These are phyloP conservation scores for Protea cynaroides DNA, from an alignment of 164 flowering plant species.

Conservation along the genomic window DNA sequence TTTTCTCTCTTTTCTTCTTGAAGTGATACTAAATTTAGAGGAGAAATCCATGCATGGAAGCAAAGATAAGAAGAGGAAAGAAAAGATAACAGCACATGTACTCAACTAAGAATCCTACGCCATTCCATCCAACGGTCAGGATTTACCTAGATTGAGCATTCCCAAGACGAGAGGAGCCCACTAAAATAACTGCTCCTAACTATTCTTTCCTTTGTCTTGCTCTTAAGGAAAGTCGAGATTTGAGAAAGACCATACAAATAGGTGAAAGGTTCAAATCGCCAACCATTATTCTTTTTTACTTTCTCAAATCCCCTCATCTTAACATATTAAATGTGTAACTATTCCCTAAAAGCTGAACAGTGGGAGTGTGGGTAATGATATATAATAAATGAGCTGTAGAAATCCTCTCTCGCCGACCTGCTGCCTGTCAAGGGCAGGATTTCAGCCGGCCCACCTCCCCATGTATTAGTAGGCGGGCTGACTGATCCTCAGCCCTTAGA, in stretches of 20 bases:
- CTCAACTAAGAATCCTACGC: slow-evolving; percentile 51
- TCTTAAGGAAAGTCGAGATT: slow-evolving; percentile 18
- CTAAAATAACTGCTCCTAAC: slow-evolving; percentile 29
- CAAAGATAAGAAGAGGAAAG: slow-evolving; percentile 43
- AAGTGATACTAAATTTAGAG: slow-evolving; percentile 26
- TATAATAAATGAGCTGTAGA: too few relatives aligned
- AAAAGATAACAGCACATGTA: slow-evolving; percentile 54
- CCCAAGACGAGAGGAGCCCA: slow-evolving; percentile 16
- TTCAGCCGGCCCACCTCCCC: too few relatives aligned
- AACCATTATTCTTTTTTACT: slow-evolving; percentile 20
- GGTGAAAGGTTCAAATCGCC: slow-evolving; percentile 34
- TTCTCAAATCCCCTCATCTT: not conserved
- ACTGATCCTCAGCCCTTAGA: too few relatives aligned
- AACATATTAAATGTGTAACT: too few relatives aligned
- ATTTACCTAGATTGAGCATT: slow-evolving; percentile 19
- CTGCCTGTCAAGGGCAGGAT: too few relatives aligned
- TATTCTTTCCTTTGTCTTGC: slow-evolving; percentile 68
- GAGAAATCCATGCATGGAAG: slow-evolving; percentile 91
- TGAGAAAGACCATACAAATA: slow-evolving; percentile 3
- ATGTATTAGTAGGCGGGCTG: too few relatives aligned
- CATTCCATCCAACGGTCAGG: slow-evolving; percentile 35
- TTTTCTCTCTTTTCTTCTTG: slow-evolving; percentile 17
- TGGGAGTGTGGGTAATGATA: too few relatives aligned
- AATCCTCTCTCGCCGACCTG: too few relatives aligned
- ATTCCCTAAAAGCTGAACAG: too few relatives aligned